These are phyloP conservation scores for Sinapis alba DNA, from an alignment of 441 rosid genomes.

Conservation along the genomic window DNA sequence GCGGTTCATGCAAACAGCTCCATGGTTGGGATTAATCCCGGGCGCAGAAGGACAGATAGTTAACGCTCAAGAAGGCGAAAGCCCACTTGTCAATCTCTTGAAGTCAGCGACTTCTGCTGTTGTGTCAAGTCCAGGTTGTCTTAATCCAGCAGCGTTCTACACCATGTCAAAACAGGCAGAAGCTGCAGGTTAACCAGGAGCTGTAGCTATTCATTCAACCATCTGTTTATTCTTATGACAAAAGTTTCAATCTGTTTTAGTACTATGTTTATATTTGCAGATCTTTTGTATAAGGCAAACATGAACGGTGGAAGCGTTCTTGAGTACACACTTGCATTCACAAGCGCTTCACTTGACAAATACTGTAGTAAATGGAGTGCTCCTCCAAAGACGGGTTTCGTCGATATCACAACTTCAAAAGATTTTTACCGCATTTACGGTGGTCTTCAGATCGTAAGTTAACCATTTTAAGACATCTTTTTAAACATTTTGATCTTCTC, in stretches of 20 bases:
- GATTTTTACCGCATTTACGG: conserved; percentile 95
- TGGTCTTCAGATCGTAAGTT: conserved; percentile 94
- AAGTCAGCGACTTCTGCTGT: conserved; percentile 84
- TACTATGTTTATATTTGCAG: conserved; percentile 47
- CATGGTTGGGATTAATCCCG: conserved; percentile 93
- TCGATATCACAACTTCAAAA: conserved; percentile 95
- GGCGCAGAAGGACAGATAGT: conserved; percentile 88
- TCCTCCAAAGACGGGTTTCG: conserved; percentile 93
- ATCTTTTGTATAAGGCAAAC: conserved; percentile 95
- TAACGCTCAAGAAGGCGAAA: conserved; percentile 77
- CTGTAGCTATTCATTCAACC: conserved; percentile 11
- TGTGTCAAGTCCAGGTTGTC: conserved; percentile 77
- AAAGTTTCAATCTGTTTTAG: conserved; percentile 20
- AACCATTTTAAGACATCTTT: conserved; percentile 11
- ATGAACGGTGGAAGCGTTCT: conserved; percentile 91
- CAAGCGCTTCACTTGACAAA: conserved; percentile 95
- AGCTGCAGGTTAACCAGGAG: conserved; percentile 79
- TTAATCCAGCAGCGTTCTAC: conserved; percentile 84
- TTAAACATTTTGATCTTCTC: background rate
- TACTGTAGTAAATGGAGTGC: conserved; percentile 97
- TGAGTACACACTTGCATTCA: conserved; percentile 98
- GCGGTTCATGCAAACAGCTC: conserved; percentile 94
- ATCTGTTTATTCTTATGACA: background rate
- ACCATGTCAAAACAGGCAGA: conserved; percentile 99
- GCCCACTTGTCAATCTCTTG: conserved; percentile 91